A percentile compares a stretch with the other conserved stretches of the same genome.
Evolutionary conservation across 352 stramenopile genomes (phyloP).

Genomic region (Globisporangium abappressorium): DNA sequence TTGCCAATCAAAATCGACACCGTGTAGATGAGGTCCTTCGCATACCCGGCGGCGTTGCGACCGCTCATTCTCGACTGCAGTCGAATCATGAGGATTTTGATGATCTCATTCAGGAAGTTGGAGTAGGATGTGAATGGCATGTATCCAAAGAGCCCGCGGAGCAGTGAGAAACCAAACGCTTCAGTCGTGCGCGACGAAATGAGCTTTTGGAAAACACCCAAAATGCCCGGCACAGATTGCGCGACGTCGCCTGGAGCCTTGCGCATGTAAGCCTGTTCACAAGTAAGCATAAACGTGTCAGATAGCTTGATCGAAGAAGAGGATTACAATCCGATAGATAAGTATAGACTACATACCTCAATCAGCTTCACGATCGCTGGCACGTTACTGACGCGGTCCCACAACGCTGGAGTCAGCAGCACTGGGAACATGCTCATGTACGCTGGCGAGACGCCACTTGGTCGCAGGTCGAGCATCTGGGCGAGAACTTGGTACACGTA

Average conservation of each 20-base stretch:
- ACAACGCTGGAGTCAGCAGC: constrained; percentile 92
- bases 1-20: constrained; percentile 88
- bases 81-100: constrained; percentile 94
- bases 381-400: constrained; percentile 96
- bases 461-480: constrained; percentile 95
- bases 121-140: constrained; percentile 76
- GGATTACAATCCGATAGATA: neutral
- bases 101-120: constrained; percentile 87
- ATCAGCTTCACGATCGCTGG: constrained; percentile 96
- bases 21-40: constrained; percentile 90
- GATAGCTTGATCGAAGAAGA: neutral
- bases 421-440: constrained; percentile 96
- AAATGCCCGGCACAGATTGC: constrained; percentile 74
- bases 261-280: constrained; percentile 89
- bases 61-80: constrained; percentile 90
- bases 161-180: constrained; percentile 91
- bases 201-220: constrained; percentile 99
- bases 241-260: constrained; percentile 91
- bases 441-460: constrained; percentile 81
- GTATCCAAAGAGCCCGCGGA: constrained; percentile 88
- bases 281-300: neutral
- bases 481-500: constrained; percentile 99
- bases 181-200: constrained; percentile 93
- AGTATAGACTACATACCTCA: constrained; percentile 35
- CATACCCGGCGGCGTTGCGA: constrained; percentile 79